phyloP scores from a whole-genome alignment of 2,329 filamentous ascomycete species.

The Aspergillus cejpii region DNA sequence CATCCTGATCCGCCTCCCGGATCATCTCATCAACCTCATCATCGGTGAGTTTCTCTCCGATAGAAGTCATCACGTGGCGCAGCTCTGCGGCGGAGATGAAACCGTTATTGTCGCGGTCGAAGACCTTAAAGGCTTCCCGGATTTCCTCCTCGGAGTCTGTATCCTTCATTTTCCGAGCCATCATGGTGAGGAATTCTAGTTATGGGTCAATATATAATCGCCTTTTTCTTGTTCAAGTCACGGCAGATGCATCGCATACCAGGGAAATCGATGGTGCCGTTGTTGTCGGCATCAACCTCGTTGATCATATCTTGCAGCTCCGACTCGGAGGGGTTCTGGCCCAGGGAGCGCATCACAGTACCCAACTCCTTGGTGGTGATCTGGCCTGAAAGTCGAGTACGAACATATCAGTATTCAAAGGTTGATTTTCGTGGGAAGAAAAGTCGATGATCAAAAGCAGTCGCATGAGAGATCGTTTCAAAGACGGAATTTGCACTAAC shows the following conservation, averaged over 20 bases:
- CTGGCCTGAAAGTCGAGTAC: constrained; percentile 54
- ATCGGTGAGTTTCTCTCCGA: constrained; percentile 84
- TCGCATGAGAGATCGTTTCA: constrained; percentile 1
- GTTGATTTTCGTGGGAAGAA: neutral
- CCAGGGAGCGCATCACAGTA: constrained; percentile 83
- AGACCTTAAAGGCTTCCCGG: constrained; percentile 82
- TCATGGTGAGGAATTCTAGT: constrained; percentile 83
- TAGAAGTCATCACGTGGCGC: constrained; percentile 86
- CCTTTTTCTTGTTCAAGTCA: neutral
- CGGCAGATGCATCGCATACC: constrained; percentile 48
- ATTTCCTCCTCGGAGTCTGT: constrained; percentile 89
- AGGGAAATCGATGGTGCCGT: constrained; percentile 85
- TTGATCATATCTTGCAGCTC: constrained; percentile 93
- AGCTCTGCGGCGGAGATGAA: constrained; percentile 85
- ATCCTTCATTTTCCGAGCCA: constrained; percentile 92
- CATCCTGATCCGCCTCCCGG: constrained; percentile 81
- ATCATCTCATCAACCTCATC: constrained; percentile 94
- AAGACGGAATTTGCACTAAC: constrained; percentile 50
- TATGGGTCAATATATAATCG: constrained; percentile 11
- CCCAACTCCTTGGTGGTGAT: constrained; percentile 88
- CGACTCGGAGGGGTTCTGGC: constrained; percentile 83
- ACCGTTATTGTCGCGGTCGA: constrained; percentile 85
- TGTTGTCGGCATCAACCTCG: constrained; percentile 87
- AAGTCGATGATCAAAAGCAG: neutral
- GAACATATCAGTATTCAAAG: constrained; percentile 10